These are phyloP conservation scores for Sporothrix curviconia DNA, from an alignment of 2,329 filamentous ascomycete species.

Conservation along the genomic window DNA sequence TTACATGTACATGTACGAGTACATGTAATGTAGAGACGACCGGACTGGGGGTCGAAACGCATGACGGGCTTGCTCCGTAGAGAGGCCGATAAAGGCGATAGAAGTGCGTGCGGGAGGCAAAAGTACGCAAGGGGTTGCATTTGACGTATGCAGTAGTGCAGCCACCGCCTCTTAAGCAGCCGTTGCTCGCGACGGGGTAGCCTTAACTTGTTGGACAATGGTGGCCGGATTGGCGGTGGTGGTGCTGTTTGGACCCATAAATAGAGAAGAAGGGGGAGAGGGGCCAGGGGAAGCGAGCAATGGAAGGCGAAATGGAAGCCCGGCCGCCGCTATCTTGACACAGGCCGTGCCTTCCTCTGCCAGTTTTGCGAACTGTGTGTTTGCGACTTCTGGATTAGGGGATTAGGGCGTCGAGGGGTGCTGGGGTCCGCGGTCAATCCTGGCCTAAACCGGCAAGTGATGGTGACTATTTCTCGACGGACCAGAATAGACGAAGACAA, in stretches of 20 bases:
- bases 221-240: not conserved
- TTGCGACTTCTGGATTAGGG: too few species aligned
- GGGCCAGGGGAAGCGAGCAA: not conserved
- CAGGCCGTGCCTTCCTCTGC: too few species aligned
- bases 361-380: too few species aligned
- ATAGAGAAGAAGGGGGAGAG: not conserved
- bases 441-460: not conserved
- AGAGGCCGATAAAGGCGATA: not conserved
- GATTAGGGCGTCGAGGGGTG: too few species aligned
- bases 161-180: too few species aligned
- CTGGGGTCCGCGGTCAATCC: not conserved
- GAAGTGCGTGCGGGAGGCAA: not conserved
- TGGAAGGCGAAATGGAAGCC: not conserved
- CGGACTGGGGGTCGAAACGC: not conserved
- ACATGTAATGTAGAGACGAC: too few species aligned
- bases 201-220: too few species aligned
- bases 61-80: not conserved
- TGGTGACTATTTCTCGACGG: not conserved
- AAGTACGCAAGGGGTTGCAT: not conserved
- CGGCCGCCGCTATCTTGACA: not conserved
- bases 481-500: too few species aligned
- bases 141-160: too few species aligned
- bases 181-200: too few species aligned
- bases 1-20: too few species aligned
- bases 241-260: not conserved